phyloP scores from a whole-genome alignment of 495 filamentous ascomycete species.

The Penicillium robsamsonii region DNA sequence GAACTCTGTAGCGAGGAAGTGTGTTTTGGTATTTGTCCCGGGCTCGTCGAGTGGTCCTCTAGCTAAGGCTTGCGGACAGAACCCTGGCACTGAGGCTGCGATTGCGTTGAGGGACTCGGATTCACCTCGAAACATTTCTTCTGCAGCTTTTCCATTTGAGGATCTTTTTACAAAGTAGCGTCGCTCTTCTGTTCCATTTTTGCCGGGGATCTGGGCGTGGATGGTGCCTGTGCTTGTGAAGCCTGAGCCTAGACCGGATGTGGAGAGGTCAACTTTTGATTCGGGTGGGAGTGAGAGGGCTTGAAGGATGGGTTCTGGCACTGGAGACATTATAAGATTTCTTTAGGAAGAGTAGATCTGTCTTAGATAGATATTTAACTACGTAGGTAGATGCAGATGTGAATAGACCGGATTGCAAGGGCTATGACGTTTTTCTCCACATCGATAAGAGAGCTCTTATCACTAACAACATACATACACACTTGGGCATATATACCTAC shows the following conservation, averaged over 20 bases:
- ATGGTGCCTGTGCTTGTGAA: constrained; percentile 76
- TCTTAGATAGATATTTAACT: not conserved
- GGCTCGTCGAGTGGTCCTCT: constrained; percentile 59
- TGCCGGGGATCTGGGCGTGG: constrained; percentile 41
- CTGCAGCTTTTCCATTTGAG: constrained; percentile 53
- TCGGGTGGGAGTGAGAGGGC: constrained; percentile 64
- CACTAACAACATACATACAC: not conserved
- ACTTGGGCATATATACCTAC: not conserved
- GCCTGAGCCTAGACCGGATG: constrained; percentile 65
- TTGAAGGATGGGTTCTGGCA: constrained; percentile 59
- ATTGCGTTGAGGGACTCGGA: constrained; percentile 81
- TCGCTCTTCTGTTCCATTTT: constrained; percentile 49
- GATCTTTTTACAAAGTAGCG: constrained; percentile 83
- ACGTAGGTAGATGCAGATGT: not conserved
- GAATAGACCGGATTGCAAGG: not conserved
- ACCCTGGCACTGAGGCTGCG: constrained; percentile 62
- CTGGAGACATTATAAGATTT: constrained; percentile 23
- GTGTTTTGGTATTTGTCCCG: constrained; percentile 38
- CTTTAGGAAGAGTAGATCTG: not conserved
- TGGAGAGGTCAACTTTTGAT: constrained; percentile 49
- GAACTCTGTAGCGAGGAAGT: constrained; percentile 80
- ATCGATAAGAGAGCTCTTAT: not conserved
- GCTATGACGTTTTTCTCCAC: not conserved
- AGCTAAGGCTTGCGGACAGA: constrained; percentile 72
- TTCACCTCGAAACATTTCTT: constrained; percentile 84